phyloP scores from a whole-genome alignment of 2,329 filamentous ascomycete genomes.

The Fusarium keratoplasticum region DNA sequence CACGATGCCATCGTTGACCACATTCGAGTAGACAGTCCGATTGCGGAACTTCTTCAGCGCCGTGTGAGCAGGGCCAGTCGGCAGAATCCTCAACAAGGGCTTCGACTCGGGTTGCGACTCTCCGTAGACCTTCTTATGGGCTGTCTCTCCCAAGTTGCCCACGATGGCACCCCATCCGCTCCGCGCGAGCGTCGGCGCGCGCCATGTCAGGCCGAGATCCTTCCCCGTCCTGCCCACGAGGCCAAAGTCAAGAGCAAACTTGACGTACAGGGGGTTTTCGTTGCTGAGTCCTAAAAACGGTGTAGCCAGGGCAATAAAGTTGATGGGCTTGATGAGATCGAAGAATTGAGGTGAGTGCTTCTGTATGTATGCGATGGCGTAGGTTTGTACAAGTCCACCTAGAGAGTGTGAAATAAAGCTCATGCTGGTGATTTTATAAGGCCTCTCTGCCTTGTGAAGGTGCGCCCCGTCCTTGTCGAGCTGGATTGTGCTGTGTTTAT shows the following conservation, averaged over 20 bases:
- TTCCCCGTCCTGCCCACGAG: slow-evolving; percentile 96
- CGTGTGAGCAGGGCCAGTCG: slow-evolving; percentile 89
- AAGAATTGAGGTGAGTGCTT: slow-evolving; percentile 96
- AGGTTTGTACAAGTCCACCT: slow-evolving; percentile 90
- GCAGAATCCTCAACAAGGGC: slow-evolving; percentile 87
- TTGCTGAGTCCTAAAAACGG: slow-evolving; percentile 94
- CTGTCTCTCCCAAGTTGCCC: slow-evolving; percentile 74
- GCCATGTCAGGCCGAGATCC: slow-evolving; percentile 94
- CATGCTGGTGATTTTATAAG: slow-evolving; percentile 91
- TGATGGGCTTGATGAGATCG: slow-evolving; percentile 84
- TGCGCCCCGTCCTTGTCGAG: slow-evolving; percentile 66
- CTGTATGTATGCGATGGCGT: slow-evolving; percentile 95
- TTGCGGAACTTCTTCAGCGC: slow-evolving; percentile 90
- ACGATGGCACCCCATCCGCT: slow-evolving; percentile 92
- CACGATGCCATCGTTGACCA: slow-evolving; percentile 97
- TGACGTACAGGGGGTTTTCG: slow-evolving; percentile 97
- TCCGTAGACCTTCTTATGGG: slow-evolving; percentile 46
- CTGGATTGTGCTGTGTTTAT: slow-evolving; percentile 72
- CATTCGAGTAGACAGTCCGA: slow-evolving; percentile 93
- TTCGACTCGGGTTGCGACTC: slow-evolving; percentile 79
- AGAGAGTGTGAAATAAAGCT: slow-evolving; percentile 95
- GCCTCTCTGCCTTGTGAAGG: slow-evolving; percentile 59
- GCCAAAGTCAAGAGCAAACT: slow-evolving; percentile 95
- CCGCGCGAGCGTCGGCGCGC: slow-evolving; percentile 84
- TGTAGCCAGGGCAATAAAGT: slow-evolving; percentile 89